Evolutionary conservation across 768 basidiomycete species (phyloP).

Genomic region (Russula ochroleuca): DNA sequence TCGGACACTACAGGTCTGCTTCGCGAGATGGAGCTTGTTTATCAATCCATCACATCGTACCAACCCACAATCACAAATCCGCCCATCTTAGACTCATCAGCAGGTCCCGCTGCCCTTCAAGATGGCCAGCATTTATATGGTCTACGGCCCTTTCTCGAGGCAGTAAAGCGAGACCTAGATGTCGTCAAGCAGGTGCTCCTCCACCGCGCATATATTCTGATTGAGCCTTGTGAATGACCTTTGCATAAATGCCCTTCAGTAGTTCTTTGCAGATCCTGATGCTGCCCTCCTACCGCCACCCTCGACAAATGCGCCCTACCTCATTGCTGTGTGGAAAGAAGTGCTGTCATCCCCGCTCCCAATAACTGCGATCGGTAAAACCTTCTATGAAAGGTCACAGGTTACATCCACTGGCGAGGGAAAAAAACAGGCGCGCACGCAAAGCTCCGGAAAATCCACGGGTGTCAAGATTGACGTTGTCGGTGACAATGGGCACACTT

Average conservation of each 20-base stretch:
- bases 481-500: slow-evolving; percentile 64
- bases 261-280: slow-evolving; percentile 54
- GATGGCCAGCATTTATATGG: slow-evolving; percentile 36
- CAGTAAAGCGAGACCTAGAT: slow-evolving; percentile 44
- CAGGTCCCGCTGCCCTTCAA: slow-evolving; percentile 24
- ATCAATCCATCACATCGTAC: slow-evolving; percentile 31
- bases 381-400: slow-evolving; percentile 36
- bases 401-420: background rate
- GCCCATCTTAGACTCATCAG: slow-evolving; percentile 39
- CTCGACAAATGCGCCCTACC: slow-evolving; percentile 76
- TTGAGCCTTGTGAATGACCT: slow-evolving; percentile 9
- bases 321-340: slow-evolving; percentile 81
- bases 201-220: slow-evolving; percentile 12
- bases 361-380: slow-evolving; percentile 55
- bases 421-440: slow-evolving; percentile 19
- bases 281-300: slow-evolving; percentile 46
- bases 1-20: slow-evolving; percentile 31
- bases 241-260: slow-evolving; percentile 36
- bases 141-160: slow-evolving; percentile 39
- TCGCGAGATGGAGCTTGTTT: slow-evolving; percentile 31
- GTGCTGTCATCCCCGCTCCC: slow-evolving; percentile 56
- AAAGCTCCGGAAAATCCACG: slow-evolving; percentile 20
- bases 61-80: slow-evolving; percentile 28
- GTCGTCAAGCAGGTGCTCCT: slow-evolving; percentile 39
- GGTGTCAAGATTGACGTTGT: slow-evolving; percentile 76